These are phyloP conservation scores for Tetradesmus lagerheimii DNA, from an alignment of 139 green algal species.

Conservation along the genomic window DNA sequence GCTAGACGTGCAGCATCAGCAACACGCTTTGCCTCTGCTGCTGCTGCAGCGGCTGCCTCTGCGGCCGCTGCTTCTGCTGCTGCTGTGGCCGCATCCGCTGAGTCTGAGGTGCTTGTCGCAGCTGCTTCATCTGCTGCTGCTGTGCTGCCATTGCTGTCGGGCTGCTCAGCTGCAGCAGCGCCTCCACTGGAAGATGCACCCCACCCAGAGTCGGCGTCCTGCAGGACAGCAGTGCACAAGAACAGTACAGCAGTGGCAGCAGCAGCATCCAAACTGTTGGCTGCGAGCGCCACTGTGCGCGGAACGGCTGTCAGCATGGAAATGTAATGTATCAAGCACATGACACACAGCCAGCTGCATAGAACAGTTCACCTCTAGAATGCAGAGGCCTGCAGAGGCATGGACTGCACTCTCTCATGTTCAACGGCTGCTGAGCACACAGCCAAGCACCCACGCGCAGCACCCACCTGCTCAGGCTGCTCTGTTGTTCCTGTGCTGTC, in stretches of 20 bases:
- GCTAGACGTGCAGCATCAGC: slow-evolving; percentile 44
- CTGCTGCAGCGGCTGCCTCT: neutral
- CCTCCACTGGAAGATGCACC: neutral
- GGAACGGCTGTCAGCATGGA: too few relatives aligned
- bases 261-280: neutral
- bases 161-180: neutral
- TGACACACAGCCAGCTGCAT: too few relatives aligned
- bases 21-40: slow-evolving; percentile 37
- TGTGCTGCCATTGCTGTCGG: neutral
- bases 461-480: slow-evolving; percentile 32
- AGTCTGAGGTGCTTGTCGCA: neutral
- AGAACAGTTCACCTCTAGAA: too few relatives aligned
- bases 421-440: too few relatives aligned
- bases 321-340: too few relatives aligned
- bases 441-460: neutral
- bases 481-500: neutral
- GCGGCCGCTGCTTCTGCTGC: slow-evolving; percentile 21
- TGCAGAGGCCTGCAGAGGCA: too few relatives aligned
- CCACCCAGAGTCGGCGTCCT: neutral
- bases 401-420: too few relatives aligned
- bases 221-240: neutral
- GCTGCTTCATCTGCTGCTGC: neutral
- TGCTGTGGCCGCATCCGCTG: slow-evolving; percentile 8
- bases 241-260: neutral
- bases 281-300: neutral